Conservation (phyloP, 2,329 filamentous ascomycete species). For the Neocucurbitaria cava region DNA sequence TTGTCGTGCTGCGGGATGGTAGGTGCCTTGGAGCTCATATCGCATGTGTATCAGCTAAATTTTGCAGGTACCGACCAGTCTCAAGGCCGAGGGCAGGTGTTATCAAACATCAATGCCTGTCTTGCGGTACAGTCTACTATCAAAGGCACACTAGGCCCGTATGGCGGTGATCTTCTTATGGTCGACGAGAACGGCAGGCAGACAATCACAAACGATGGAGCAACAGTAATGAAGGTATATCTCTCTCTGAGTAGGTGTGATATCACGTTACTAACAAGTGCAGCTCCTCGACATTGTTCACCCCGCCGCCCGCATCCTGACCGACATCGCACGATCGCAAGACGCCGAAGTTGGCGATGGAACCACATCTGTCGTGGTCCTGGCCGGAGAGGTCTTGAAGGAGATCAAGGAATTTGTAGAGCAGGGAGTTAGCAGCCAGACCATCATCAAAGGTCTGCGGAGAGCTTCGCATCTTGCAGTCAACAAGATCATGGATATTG, state of each 20-base stretch:
- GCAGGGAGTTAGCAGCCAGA: slow-evolving; percentile 95
- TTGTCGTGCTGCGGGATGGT: slow-evolving; percentile 98
- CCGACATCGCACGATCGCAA: slow-evolving; percentile 98
- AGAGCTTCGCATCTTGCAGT: slow-evolving; percentile 88
- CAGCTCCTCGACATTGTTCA: slow-evolving; percentile 98
- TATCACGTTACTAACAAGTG: slow-evolving; percentile 9
- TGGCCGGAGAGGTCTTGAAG: slow-evolving; percentile 97
- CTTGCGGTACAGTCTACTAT: slow-evolving; percentile 94
- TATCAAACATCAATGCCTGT: slow-evolving; percentile 99
- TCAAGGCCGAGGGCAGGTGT: slow-evolving; percentile 93
- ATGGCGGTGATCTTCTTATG: slow-evolving; percentile 94
- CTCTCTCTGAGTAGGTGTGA: not conserved
- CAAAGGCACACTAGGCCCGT: slow-evolving; percentile 93
- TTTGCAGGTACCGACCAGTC: slow-evolving; percentile 88
- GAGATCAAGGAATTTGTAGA: slow-evolving; percentile 96
- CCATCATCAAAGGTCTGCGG: slow-evolving; percentile 94
- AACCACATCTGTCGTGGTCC: slow-evolving; percentile 94
- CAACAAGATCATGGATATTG: slow-evolving; percentile 99
- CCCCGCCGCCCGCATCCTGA: slow-evolving; percentile 94
- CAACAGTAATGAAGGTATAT: slow-evolving; percentile 95
- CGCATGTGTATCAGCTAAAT: slow-evolving; percentile 26
- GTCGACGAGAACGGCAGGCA: slow-evolving; percentile 94
- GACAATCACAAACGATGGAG: slow-evolving; percentile 99
- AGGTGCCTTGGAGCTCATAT: slow-evolving; percentile 51
- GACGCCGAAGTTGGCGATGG: slow-evolving; percentile 98